Conservation (phyloP, 768 basidiomycete species). For the Pulveroboletus ravenelii region DNA sequence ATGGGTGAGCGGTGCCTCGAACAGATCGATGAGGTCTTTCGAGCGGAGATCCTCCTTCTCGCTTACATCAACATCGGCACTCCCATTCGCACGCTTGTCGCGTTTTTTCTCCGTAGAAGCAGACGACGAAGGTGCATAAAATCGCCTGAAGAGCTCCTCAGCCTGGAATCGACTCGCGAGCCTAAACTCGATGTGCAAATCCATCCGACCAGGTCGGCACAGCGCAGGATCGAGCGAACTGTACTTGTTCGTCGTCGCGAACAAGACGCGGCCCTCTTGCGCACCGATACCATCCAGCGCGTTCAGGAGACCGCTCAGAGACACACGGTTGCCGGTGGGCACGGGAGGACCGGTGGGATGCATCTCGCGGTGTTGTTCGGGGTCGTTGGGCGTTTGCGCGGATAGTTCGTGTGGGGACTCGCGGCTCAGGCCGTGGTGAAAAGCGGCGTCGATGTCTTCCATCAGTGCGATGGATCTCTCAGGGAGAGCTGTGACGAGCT, state of each 20-base stretch:
- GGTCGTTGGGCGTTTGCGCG: neutral
- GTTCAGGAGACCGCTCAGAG: slow-evolving; percentile 70
- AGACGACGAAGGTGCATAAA: slow-evolving; percentile 48
- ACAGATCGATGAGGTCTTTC: slow-evolving; percentile 20
- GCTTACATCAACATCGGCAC: neutral
- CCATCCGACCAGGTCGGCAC: slow-evolving; percentile 75
- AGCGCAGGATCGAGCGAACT: slow-evolving; percentile 66
- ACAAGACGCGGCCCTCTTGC: slow-evolving; percentile 77
- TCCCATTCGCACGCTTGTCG: neutral
- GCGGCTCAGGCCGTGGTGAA: slow-evolving; percentile 42
- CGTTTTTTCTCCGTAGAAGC: neutral
- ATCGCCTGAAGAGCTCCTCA: slow-evolving; percentile 57
- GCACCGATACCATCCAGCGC: slow-evolving; percentile 78
- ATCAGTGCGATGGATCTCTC: slow-evolving; percentile 70
- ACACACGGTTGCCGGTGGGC: slow-evolving; percentile 38
- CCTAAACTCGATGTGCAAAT: slow-evolving; percentile 72
- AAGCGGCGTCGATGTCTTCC: slow-evolving; percentile 83
- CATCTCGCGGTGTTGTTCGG: slow-evolving; percentile 16
- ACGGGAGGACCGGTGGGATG: slow-evolving; percentile 2
- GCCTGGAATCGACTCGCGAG: slow-evolving; percentile 70
- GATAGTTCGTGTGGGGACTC: slow-evolving; percentile 10
- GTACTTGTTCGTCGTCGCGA: slow-evolving; percentile 78
- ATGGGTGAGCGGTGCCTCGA: neutral
- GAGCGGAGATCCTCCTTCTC: neutral
- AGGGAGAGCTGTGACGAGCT: slow-evolving; percentile 61